Evolutionary conservation across 2,329 filamentous ascomycete species (phyloP).

Genomic region (Pyrenophora teres): DNA sequence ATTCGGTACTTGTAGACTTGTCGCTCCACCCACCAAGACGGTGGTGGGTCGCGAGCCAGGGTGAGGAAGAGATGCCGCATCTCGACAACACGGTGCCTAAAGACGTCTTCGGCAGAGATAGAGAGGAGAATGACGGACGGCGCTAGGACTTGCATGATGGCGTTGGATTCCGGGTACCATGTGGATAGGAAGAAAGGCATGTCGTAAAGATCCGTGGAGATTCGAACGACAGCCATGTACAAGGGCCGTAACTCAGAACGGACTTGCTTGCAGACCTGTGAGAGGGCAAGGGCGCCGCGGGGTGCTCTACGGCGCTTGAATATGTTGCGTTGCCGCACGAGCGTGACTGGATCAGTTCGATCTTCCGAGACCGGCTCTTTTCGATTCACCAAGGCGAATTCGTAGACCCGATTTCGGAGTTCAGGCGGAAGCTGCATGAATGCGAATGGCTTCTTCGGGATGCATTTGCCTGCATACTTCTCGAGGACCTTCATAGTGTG

Average conservation of each 20-base stretch:
- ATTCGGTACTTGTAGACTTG: background rate
- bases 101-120: background rate
- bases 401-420: background rate
- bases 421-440: background rate
- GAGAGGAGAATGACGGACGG: background rate
- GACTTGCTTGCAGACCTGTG: background rate
- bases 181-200: background rate
- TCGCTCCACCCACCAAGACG: too few species aligned
- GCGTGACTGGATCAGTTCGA: background rate
- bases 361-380: background rate
- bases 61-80: background rate
- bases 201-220: background rate
- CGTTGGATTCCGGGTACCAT: background rate
- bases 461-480: too few species aligned
- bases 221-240: background rate
- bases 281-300: background rate
- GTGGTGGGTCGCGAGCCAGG: too few species aligned
- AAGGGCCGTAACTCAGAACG: background rate
- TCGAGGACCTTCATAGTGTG: too few species aligned
- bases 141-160: background rate
- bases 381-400: background rate
- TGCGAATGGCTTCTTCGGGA: background rate
- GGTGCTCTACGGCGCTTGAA: background rate
- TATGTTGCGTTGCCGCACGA: background rate
- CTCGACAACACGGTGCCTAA: background rate